These are phyloP conservation scores for Ophiostoma australiae DNA, from an alignment of 2,329 filamentous ascomycete species.

Conservation along the genomic window DNA sequence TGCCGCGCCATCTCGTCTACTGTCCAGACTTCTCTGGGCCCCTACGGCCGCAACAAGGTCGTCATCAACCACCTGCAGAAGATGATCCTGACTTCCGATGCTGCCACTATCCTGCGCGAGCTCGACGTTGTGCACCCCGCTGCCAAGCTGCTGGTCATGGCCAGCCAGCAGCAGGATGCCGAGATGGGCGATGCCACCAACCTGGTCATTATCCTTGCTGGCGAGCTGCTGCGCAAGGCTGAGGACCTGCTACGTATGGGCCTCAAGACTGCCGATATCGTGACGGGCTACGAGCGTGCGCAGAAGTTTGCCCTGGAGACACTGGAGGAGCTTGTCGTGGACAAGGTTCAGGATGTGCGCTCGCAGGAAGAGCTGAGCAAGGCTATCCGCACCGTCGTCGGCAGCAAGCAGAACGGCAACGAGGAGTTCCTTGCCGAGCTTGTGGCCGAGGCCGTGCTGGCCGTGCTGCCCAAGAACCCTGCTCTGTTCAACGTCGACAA, in stretches of 20 bases:
- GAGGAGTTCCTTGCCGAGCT: slow-evolving; percentile 83
- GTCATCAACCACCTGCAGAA: slow-evolving; percentile 99
- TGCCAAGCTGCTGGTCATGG: slow-evolving; percentile 97
- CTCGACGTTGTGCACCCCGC: slow-evolving; percentile 97
- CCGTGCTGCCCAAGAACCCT: slow-evolving; percentile 92
- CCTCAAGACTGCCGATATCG: slow-evolving; percentile 96
- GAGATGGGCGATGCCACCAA: slow-evolving; percentile 99
- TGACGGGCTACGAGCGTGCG: slow-evolving; percentile 91
- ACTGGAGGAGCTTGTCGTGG: slow-evolving; percentile 82
- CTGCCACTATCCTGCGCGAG: slow-evolving; percentile 93
- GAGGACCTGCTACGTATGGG: slow-evolving; percentile 96
- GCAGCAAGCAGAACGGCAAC: slow-evolving; percentile 91
- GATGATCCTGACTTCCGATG: slow-evolving; percentile 98
- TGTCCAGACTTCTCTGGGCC: slow-evolving; percentile 93
- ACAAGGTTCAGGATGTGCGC: slow-evolving; percentile 80
- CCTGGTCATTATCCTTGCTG: slow-evolving; percentile 90
- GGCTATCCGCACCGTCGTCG: slow-evolving; percentile 90
- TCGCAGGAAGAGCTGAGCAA: slow-evolving; percentile 83
- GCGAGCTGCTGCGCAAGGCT: slow-evolving; percentile 92
- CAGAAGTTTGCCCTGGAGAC: slow-evolving; percentile 80
- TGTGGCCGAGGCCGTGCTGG: slow-evolving; percentile 78
- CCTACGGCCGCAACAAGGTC: slow-evolving; percentile 98
- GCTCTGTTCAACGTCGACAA: slow-evolving; percentile 98
- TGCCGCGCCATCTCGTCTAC: slow-evolving; percentile 93
- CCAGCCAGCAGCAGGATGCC: slow-evolving; percentile 95